A percentile compares a stretch with the other conserved stretches of the same genome.
Conservation (phyloP, 306 rosid species). For the Ceratonia siliqua region DNA sequence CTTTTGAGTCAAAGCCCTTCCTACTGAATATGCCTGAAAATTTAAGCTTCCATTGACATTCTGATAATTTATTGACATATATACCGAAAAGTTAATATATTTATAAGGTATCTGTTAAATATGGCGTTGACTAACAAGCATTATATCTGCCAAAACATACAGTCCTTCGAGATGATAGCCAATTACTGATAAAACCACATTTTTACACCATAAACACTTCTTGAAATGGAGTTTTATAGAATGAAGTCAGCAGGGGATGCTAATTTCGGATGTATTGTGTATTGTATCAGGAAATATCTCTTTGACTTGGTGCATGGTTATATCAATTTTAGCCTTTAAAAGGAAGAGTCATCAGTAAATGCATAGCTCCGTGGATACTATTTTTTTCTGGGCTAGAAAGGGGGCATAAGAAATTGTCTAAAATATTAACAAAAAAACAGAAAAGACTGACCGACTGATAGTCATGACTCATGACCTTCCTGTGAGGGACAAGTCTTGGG, state of each 20-base stretch:
- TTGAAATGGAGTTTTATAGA: not conserved
- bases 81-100: not conserved
- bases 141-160: not conserved
- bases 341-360: not conserved
- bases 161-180: constrained; percentile 4
- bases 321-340: not conserved
- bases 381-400: not conserved
- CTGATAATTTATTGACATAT: constrained; percentile 17
- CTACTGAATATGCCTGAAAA: constrained; percentile 85
- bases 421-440: not conserved
- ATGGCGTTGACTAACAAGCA: not conserved
- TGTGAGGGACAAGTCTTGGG: not conserved
- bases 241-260: not conserved
- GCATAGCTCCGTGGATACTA: not conserved
- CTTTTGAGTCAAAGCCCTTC: constrained; percentile 91
- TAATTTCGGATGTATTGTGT: not conserved
- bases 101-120: not conserved
- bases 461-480: not conserved
- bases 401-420: not conserved
- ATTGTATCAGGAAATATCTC: not conserved
- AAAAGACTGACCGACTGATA: not conserved
- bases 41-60: constrained; percentile 27
- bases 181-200: not conserved
- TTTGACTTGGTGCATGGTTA: not conserved
- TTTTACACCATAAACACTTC: not conserved